phyloP scores from a whole-genome alignment of 768 basidiomycete species.

The Phaffia australis region DNA sequence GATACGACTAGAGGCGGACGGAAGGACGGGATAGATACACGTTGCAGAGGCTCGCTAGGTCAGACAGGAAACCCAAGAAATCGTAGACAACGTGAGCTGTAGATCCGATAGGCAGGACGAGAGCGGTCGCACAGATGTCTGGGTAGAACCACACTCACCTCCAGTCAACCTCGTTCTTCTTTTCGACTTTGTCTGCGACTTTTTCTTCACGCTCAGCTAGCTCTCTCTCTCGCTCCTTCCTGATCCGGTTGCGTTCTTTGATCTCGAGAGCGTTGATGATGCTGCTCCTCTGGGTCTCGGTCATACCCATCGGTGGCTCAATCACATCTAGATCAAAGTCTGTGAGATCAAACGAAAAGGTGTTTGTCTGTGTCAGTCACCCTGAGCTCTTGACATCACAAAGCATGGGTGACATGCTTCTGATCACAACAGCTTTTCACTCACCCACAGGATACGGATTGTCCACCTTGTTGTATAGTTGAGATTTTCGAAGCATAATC shows the following conservation, averaged over 20 bases:
- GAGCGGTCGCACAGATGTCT: no score
- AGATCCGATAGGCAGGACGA: neutral
- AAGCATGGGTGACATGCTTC: no score
- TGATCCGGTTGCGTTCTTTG: slow-evolving; percentile 5
- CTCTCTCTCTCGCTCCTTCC: neutral
- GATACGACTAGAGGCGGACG: slow-evolving; percentile 19
- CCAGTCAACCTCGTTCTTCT: slow-evolving; percentile 11
- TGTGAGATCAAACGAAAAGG: neutral
- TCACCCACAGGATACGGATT: slow-evolving; percentile 13
- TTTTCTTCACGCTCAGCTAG: neutral
- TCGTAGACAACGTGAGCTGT: no score
- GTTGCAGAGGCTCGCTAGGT: neutral
- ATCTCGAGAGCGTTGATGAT: slow-evolving; percentile 7
- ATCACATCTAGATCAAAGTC: slow-evolving; percentile 21
- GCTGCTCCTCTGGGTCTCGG: slow-evolving; percentile 11
- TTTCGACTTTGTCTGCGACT: neutral
- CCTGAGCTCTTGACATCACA: no score
- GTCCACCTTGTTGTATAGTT: slow-evolving; percentile 13
- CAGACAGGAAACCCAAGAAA: neutral
- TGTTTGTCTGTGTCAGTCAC: no score
- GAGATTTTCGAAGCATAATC: slow-evolving; percentile 9
- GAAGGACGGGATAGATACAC: neutral
- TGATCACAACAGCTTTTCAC: no score
- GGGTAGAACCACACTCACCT: no score
- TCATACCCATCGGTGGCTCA: slow-evolving; percentile 22